phyloP scores from a whole-genome alignment of 2,329 filamentous ascomycete species.

The Neospermospora avenae region DNA sequence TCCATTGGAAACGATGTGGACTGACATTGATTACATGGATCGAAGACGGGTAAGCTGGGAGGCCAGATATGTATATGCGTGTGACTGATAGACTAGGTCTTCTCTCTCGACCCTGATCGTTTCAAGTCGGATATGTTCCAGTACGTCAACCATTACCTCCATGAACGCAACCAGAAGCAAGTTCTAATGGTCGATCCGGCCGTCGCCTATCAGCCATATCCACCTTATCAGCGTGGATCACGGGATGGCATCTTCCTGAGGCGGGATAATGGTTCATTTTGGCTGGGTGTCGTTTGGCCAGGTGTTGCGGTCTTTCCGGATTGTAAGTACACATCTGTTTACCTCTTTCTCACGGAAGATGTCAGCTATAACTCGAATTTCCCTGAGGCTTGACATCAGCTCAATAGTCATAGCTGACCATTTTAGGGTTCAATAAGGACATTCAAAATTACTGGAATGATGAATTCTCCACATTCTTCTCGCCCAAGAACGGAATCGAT shows the following conservation, averaged over 20 bases:
- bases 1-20: conserved; percentile 69
- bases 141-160: conserved; percentile 63
- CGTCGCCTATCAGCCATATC: conserved; percentile 49
- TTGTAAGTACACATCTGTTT: conserved; percentile 40
- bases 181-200: conserved; percentile 77
- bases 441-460: conserved; percentile 66
- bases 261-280: conserved; percentile 52
- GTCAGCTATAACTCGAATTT: not conserved
- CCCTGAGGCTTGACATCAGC: not conserved
- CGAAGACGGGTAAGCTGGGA: conserved; percentile 37
- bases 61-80: not conserved
- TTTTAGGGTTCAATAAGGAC: conserved; percentile 57
- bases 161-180: conserved; percentile 65
- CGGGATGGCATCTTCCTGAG: conserved; percentile 47
- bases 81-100: conserved; percentile 40
- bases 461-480: conserved; percentile 65
- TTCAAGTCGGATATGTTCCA: conserved; percentile 62
- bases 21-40: conserved; percentile 61
- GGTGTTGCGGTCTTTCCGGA: conserved; percentile 71
- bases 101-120: conserved; percentile 61
- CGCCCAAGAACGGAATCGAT: conserved; percentile 60
- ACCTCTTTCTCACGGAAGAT: not conserved
- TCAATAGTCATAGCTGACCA: not conserved
- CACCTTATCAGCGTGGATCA: conserved; percentile 50
- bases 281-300: conserved; percentile 72